These are phyloP conservation scores for Syzygium jambos DNA, from an alignment of 345 rosid genomes.

Conservation along the genomic window DNA sequence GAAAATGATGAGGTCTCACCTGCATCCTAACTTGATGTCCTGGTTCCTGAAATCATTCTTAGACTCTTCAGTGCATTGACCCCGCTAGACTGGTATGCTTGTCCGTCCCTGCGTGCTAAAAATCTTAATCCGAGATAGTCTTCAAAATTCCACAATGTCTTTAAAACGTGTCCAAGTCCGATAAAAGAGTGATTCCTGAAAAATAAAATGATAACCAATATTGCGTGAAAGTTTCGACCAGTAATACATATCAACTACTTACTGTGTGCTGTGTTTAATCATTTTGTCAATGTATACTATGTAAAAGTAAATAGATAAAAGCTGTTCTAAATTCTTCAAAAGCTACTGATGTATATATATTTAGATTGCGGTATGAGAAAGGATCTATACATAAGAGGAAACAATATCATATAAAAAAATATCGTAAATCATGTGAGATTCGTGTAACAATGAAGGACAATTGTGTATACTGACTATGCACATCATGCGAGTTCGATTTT, in stretches of 20 bases:
- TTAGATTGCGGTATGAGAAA: no score
- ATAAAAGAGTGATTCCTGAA: neutral
- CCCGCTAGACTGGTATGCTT: no score
- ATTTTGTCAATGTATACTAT: neutral
- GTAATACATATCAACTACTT: neutral
- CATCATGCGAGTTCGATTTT: no score
- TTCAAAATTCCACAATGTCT: neutral
- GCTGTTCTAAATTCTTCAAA: neutral
- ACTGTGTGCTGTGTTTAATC: neutral
- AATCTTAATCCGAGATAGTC: neutral
- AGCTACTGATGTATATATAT: no score
- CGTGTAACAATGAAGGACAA: no score
- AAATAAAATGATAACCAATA: neutral
- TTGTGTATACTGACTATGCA: no score
- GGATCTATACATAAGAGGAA: no score
- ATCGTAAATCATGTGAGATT: no score
- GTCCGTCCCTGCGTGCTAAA: neutral
- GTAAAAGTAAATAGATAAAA: neutral
- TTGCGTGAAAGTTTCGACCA: neutral
- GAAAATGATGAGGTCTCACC: slow-evolving; percentile 35
- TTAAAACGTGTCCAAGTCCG: neutral
- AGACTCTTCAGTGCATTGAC: no score
- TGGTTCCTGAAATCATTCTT: neutral
- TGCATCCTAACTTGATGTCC: neutral
- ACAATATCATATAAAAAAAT: no score